Evolutionary conservation across 495 filamentous ascomycete species (phyloP), one percentile per base, ranked within the genome.

Genomic region (Beverwykella pulmonaria): DNA sequence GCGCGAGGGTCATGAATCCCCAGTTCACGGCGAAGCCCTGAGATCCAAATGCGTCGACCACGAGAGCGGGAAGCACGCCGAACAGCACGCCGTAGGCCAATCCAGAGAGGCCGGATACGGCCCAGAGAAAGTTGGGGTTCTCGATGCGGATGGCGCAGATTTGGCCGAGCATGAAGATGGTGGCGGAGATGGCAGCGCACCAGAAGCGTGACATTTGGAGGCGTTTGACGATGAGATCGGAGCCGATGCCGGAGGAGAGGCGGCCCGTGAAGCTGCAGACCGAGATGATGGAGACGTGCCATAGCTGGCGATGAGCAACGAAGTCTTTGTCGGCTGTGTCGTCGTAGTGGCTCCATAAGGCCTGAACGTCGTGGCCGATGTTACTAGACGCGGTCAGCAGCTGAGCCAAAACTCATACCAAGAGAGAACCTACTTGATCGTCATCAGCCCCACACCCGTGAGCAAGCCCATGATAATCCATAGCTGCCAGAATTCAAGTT

Each of bases 391-490:
- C 22, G 15, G 25, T 72, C 53, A 60, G 68, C 55, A 59, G 2
- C 29, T 22, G 27, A 19, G 14, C 39, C 23, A 32, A 34, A 30
- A 41, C 8, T 5, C 20, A 34, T 10, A 27, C 41, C 55, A n/a
- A 22, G 25, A n/a, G 49, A 14, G 26, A 50, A 84, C 91, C 77
- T 79, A 96, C 92, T 98, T 98, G 75, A 98, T 98, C 2, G 95
- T 98, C 94, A 98, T 98, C 72, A 98, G 77, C 12, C 94, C 94
- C 73, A 97, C 90, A 46, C 94, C 94, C 20, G 92, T 92, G 65
- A 98, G 79, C 17, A 97, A 82, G 32, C 88, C 93, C 84, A 98
- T 89, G 39, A 95, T 85, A 54, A 84, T 70, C 74, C 92, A 98
- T 41, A 95, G 78, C 69, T 94, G 87, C 91, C 92, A 98, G 77